Evolutionary conservation across 768 basidiomycete species (phyloP).

Genomic region (Agrocybe pediades): DNA sequence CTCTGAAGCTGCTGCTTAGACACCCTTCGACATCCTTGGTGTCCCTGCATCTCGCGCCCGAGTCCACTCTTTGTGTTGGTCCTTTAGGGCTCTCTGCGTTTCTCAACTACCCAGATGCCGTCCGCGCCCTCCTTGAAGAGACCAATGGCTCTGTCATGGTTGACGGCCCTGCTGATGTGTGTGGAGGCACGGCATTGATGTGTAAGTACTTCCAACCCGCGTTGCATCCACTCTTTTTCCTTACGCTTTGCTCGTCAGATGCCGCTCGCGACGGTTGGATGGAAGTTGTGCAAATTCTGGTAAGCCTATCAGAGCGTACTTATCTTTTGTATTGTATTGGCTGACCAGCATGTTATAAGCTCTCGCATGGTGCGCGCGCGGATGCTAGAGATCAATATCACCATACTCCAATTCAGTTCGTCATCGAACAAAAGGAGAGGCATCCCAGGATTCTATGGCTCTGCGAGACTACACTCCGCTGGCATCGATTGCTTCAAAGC

Average conservation of each 20-base stretch:
- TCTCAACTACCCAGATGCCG: constrained; percentile 63
- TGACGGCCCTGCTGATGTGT: constrained; percentile 71
- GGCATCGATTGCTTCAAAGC: constrained; percentile 59
- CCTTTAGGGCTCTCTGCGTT: constrained; percentile 80
- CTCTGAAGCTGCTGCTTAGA: constrained; percentile 54
- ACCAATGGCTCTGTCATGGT: constrained; percentile 66
- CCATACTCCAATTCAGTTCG: constrained; percentile 72
- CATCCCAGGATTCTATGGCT: constrained; percentile 69
- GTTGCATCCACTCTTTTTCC: constrained; percentile 12
- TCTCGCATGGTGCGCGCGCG: constrained; percentile 70
- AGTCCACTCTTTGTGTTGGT: constrained; percentile 70
- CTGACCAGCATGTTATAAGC: constrained; percentile 34
- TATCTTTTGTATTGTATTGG: neutral
- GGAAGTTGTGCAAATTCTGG: constrained; percentile 68
- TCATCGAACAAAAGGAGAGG: too few species aligned
- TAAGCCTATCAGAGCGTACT: constrained; percentile 32
- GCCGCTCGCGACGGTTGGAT: constrained; percentile 74
- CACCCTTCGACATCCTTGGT: constrained; percentile 64
- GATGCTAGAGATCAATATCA: constrained; percentile 74
- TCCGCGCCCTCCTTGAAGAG: constrained; percentile 64
- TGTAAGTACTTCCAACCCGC: constrained; percentile 52
- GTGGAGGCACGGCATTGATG: constrained; percentile 82
- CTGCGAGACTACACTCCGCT: constrained; percentile 67
- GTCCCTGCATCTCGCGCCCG: constrained; percentile 74
- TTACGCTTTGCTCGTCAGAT: constrained; percentile 45